Conservation (phyloP, 306 rosid genomes). For the Citrullus mucosospermus region DNA sequence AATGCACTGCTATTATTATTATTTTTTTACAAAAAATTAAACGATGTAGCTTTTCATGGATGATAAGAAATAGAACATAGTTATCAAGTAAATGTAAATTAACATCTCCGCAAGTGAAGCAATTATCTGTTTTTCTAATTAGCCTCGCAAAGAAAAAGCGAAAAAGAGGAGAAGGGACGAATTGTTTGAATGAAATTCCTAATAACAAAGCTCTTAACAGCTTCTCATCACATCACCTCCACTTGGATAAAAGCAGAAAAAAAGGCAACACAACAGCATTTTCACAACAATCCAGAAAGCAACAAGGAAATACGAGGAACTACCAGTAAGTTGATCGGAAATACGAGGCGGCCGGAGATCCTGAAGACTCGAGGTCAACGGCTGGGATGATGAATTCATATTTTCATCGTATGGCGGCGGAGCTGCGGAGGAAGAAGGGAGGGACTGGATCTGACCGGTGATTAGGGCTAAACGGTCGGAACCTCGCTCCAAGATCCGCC, state of each 20-base stretch:
- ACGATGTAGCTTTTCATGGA: background rate
- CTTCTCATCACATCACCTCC: background rate
- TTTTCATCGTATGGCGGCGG: background rate
- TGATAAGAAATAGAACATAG: background rate
- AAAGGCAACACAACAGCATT: background rate
- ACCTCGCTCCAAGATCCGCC: slow-evolving; percentile 57
- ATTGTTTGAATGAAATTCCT: background rate
- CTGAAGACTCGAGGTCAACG: slow-evolving; percentile 12
- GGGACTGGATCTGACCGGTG: slow-evolving; percentile 44
- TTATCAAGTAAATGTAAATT: background rate
- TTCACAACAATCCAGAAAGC: background rate
- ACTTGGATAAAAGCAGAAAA: background rate
- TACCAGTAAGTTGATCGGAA: slow-evolving; percentile 24
- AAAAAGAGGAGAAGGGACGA: background rate
- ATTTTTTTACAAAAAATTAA: background rate
- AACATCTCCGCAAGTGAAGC: background rate
- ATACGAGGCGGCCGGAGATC: slow-evolving; percentile 8
- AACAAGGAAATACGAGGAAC: background rate
- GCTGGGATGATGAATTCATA: slow-evolving; percentile 14
- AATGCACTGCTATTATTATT: background rate
- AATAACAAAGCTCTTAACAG: background rate
- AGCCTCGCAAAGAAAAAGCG: too few relatives aligned
- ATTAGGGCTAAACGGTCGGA: slow-evolving; percentile 72
- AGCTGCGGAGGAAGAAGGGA: slow-evolving; percentile 10
- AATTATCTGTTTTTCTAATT: background rate